Conservation (phyloP, 371 early-diverging fungal genomes). For the Gilbertella persicaria region DNA sequence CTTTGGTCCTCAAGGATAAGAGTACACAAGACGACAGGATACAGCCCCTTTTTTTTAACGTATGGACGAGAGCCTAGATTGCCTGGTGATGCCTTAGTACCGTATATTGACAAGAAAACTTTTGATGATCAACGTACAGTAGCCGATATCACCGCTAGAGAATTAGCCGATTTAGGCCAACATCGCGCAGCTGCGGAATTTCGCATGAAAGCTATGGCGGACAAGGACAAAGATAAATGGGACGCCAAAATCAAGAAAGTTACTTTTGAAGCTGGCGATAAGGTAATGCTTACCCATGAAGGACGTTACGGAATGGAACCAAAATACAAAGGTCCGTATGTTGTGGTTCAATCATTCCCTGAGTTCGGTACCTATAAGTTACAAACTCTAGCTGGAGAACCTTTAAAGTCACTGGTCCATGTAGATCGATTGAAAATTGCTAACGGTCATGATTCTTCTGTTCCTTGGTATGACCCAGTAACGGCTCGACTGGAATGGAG, state of each 20-base stretch:
- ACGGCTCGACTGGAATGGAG: not conserved
- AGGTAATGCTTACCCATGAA: slow-evolving; percentile 3
- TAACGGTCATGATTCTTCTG: not conserved
- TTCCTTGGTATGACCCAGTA: slow-evolving; percentile 13
- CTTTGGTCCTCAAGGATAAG: not conserved
- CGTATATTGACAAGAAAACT: slow-evolving; percentile 3
- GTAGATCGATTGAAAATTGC: slow-evolving; percentile 7
- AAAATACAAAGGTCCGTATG: slow-evolving; percentile 6
- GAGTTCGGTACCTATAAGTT: slow-evolving; percentile 13
- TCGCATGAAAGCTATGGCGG: not conserved
- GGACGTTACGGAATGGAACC: slow-evolving; percentile 11
- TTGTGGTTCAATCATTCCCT: not conserved
- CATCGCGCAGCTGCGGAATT: not conserved
- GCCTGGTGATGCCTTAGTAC: slow-evolving; percentile 14
- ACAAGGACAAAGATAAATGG: slow-evolving; percentile 6
- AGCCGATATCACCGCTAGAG: not conserved
- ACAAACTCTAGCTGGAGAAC: slow-evolving; percentile 8
- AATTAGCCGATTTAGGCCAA: not conserved
- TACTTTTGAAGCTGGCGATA: slow-evolving; percentile 5
- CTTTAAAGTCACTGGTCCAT: slow-evolving; percentile 8
- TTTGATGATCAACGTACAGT: slow-evolving; percentile 1
- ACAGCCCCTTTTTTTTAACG: slow-evolving; percentile 14
- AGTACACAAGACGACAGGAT: slow-evolving; percentile 10
- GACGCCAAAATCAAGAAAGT: slow-evolving; percentile 1
- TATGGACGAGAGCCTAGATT: slow-evolving; percentile 22